phyloP scores from a whole-genome alignment of 371 early-diverging fungal genomes.

The Apophysomyces trapeziformis region DNA sequence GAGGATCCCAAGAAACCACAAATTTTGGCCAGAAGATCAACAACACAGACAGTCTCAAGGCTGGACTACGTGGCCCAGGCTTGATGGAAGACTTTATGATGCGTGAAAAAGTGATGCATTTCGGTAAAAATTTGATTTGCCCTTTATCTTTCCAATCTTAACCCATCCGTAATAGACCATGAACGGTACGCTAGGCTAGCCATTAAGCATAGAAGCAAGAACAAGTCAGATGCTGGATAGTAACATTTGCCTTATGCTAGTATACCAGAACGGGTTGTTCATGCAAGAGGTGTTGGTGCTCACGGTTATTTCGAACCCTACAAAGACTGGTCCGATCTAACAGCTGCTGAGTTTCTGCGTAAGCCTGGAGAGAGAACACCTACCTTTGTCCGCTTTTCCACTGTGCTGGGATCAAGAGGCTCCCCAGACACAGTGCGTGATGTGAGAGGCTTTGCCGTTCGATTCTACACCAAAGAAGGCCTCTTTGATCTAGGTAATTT shows the following conservation, averaged over 20 bases:
- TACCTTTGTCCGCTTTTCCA: slow-evolving; percentile 61
- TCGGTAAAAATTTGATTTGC: slow-evolving; percentile 34
- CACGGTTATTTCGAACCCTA: slow-evolving; percentile 61
- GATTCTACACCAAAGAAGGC: slow-evolving; percentile 68
- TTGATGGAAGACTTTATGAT: slow-evolving; percentile 55
- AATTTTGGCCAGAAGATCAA: slow-evolving; percentile 21
- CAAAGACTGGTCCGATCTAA: slow-evolving; percentile 41
- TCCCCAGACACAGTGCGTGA: slow-evolving; percentile 61
- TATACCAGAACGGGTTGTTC: slow-evolving; percentile 62
- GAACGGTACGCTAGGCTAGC: slow-evolving; percentile 3
- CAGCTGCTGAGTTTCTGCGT: slow-evolving; percentile 47
- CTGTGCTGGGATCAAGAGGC: slow-evolving; percentile 54
- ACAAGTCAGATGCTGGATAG: background rate
- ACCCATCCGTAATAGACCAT: background rate
- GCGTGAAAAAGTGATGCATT: slow-evolving; percentile 59
- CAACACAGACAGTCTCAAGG: slow-evolving; percentile 30
- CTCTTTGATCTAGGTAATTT: slow-evolving; percentile 44
- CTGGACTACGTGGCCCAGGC: slow-evolving; percentile 52
- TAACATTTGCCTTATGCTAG: slow-evolving; percentile 34
- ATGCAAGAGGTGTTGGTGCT: slow-evolving; percentile 59
- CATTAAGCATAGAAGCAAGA: background rate
- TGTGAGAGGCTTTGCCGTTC: slow-evolving; percentile 62
- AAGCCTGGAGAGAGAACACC: slow-evolving; percentile 52
- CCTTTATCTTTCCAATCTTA: too few species aligned
- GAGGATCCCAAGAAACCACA: slow-evolving; percentile 18